Evolutionary conservation across 2,329 filamentous ascomycete species (phyloP), one percentile per base, ranked within the genome.

Genomic region (Colletotrichum lentis): DNA sequence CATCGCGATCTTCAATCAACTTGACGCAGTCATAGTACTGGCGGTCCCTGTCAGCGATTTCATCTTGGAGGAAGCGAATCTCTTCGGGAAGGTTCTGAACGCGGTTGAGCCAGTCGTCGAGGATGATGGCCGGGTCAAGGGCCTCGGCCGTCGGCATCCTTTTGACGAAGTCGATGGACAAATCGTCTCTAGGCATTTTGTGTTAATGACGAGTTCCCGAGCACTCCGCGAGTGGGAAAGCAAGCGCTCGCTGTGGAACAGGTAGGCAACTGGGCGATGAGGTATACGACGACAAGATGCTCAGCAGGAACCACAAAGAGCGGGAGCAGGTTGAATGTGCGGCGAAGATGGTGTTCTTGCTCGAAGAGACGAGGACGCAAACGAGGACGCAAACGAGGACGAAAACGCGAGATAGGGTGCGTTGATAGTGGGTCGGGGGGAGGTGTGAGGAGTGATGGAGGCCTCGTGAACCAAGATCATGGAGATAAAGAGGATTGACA

Each of bases 61-160:
- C 92, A 76, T 94, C 92, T 74, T 94, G 90, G 70, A 95, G 85
- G 80, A 94, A 94, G 22, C 90, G 89, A 68, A 96, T 89, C 79
- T 96, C 92, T 71, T 92, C 91, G 70, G 92, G 92, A 35, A 95
- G 84, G 74, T 96, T 96, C 73, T 91, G 89, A 22, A 91, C 90
- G 79, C 82, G 85, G 76, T 90, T 88, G 76, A 90, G 88, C 84
- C 91, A 94, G 77, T 94, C 91, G 77, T 95, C 91, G 73, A 94
- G 86, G 74, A 94, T 89, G 71, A 90, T 83, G 64, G 90, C 85
- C 67, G 87, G 86, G 73, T 90, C 88, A 77, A 88, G 83, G 69
- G 85, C 81, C 76, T 90, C 88, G 75, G 81, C 81, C 76, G 83
- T 84, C 75, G 86, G 86, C 86, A 89, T 89, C 82, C 83, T 88